Evolutionary conservation across 2,329 filamentous ascomycete genomes (phyloP), one percentile per base, ranked within the genome.

Genomic region (Cladosporium sp.): DNA sequence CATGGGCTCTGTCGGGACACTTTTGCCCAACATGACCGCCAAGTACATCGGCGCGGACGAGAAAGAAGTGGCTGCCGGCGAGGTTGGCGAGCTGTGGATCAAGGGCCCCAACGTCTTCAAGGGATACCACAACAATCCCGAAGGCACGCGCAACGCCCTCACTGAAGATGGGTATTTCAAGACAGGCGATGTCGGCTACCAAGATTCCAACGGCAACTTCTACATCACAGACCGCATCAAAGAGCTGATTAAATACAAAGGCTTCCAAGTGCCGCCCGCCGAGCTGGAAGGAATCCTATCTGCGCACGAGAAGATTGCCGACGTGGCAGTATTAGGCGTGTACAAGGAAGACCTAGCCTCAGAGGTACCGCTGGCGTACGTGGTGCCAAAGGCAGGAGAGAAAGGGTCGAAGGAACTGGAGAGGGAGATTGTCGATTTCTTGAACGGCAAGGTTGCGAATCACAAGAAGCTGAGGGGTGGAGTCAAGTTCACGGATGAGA

Each of bases 201-300:
- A 88, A 61, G 88, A 95, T 63, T 73, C 78, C 40, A 77, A 87
- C 43, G 87, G 87, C 24, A 88, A 95, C 64, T 88, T 95, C 62
- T 96, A 84, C 73, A 92, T 96, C 65, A 95, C 91, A 1, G 91
- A 96, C 64, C 85, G 90, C 6, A 76, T 89, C 30, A 90, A 84
- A 67, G 80, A 83, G 65, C 61, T 84, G 50, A 83, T 84, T 63
- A 82, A 86, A 68, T 85, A 80, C 52, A 65, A 64, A 29, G 60
- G 57, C 27, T 76, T 76, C 58, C 73, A 76, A 48, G 73, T 76
- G 0, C 69, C 73, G 2, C 73, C 73, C 3, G 73, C 73, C 4
- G 73, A 76, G 50, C 67, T 76, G 4, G 73, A 76, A 54, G 73
- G 73, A 15, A 60, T 71, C 7, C 64, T 76, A 2, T 62, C 68